Percentiles rank a stretch among this genome's conserved stretches.
Evolutionary conservation across 305 asterid species (phyloP).

Genomic region (Fraxinus baroniana): DNA sequence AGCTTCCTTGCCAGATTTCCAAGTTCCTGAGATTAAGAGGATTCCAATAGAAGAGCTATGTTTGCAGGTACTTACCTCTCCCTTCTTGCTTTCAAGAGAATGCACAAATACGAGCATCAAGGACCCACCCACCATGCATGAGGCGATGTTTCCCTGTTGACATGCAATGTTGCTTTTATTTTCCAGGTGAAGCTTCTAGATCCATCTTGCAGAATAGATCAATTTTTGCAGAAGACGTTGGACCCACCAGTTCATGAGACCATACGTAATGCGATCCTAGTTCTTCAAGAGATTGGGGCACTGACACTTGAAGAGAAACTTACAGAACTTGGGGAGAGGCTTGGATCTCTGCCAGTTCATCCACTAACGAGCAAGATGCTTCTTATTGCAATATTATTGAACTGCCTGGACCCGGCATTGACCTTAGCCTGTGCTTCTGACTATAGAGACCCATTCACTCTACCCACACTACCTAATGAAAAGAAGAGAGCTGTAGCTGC

Average conservation of each 20-base stretch:
- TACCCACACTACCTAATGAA: conserved; percentile 70
- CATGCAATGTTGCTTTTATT: conserved; percentile 6
- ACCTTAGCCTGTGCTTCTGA: conserved; percentile 93
- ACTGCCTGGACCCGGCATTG: conserved; percentile 89
- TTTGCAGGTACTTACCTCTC: conserved; percentile 59
- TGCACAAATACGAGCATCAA: neutral
- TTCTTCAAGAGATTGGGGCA: conserved; percentile 93
- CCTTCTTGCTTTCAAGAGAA: conserved; percentile 11
- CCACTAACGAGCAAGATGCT: conserved; percentile 96
- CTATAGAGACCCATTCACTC: conserved; percentile 72
- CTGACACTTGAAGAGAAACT: conserved; percentile 73
- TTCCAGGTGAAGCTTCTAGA: conserved; percentile 84
- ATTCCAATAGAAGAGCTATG: conserved; percentile 95
- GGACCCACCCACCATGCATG: neutral
- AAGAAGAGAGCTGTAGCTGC: conserved; percentile 74
- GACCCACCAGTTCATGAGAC: conserved; percentile 89
- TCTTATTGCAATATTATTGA: conserved; percentile 65
- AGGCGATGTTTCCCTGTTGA: neutral
- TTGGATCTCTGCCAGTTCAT: conserved; percentile 90
- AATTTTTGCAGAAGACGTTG: conserved; percentile 72
- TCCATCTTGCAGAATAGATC: conserved; percentile 76
- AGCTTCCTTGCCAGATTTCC: conserved; percentile 75
- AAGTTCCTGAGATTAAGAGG: conserved; percentile 96
- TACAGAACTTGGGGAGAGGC: conserved; percentile 80
- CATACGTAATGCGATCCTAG: conserved; percentile 65